These are phyloP conservation scores for Parathielavia hyrcaniae DNA, from an alignment of 495 filamentous ascomycete species.

Conservation along the genomic window DNA sequence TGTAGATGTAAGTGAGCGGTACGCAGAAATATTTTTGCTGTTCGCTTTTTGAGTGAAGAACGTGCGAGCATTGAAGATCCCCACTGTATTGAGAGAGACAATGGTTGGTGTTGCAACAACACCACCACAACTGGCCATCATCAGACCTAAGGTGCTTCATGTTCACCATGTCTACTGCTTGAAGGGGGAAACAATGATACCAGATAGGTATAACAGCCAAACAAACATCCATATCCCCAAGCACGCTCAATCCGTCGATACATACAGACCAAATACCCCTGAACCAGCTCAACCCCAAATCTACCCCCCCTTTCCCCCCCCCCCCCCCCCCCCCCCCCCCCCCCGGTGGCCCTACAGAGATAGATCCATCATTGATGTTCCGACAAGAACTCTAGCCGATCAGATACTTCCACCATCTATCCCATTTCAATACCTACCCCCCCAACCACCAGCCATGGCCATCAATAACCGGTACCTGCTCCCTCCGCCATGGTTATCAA, in stretches of 20 bases:
- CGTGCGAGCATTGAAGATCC: constrained; percentile 8
- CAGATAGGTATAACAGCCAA: not conserved
- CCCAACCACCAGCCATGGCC: not conserved
- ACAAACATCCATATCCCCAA: not conserved
- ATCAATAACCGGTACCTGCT: not conserved
- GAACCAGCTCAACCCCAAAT: too few species aligned
- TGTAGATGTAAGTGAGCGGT: constrained; percentile 5
- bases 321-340: too few species aligned
- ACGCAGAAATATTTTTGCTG: constrained; percentile 17
- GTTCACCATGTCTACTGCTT: too few species aligned
- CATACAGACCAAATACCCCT: not conserved
- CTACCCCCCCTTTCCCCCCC: too few species aligned
- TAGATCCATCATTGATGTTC: not conserved
- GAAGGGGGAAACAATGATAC: too few species aligned
- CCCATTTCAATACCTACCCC: not conserved
- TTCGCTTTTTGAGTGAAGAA: constrained; percentile 3
- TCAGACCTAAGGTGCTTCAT: not conserved
- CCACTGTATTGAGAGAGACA: constrained; percentile 10
- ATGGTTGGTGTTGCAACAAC: not conserved
- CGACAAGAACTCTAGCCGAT: not conserved
- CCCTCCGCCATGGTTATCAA: not conserved
- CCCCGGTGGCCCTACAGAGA: not conserved
- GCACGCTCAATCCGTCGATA: not conserved
- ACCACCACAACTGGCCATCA: not conserved
- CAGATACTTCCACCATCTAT: not conserved